phyloP scores from a whole-genome alignment of 257 asterid genomes.

The Scutellaria minor region DNA sequence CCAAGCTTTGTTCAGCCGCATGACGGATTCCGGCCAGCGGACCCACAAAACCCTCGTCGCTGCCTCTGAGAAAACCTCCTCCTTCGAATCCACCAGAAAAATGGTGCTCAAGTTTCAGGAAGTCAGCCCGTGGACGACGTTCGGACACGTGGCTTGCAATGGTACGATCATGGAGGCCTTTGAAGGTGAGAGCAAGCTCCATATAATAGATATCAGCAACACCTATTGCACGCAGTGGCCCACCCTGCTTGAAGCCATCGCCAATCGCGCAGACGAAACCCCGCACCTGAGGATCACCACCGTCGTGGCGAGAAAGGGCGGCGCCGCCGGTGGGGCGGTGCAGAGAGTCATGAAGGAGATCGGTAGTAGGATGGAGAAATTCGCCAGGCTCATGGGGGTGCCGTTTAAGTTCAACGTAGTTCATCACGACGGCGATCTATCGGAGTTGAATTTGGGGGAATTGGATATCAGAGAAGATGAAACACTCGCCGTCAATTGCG shows the following conservation, averaged over 20 bases:
- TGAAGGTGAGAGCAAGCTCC: slow-evolving; percentile 76
- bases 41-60: slow-evolving; percentile 52
- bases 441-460: slow-evolving; percentile 59
- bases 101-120: slow-evolving; percentile 83
- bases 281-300: slow-evolving; percentile 83
- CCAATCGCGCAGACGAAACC: slow-evolving; percentile 87
- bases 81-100: slow-evolving; percentile 80
- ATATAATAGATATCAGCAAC: slow-evolving; percentile 80
- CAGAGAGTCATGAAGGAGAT: slow-evolving; percentile 88
- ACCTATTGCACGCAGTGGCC: slow-evolving; percentile 99
- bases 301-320: slow-evolving; percentile 53
- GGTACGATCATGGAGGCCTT: slow-evolving; percentile 96
- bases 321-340: slow-evolving; percentile 42
- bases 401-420: slow-evolving; percentile 71
- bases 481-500: slow-evolving; percentile 76
- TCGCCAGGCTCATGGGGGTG: slow-evolving; percentile 96
- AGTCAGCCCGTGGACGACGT: slow-evolving; percentile 91
- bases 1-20: slow-evolving; percentile 79
- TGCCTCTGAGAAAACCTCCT: slow-evolving; percentile 65
- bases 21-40: slow-evolving; percentile 81
- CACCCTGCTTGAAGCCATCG: slow-evolving; percentile 89
- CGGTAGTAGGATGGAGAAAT: slow-evolving; percentile 84
- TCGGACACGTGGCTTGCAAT: slow-evolving; percentile 90
- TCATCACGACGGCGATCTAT: slow-evolving; percentile 77
- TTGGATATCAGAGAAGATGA: slow-evolving; percentile 73